Conservation (phyloP, 768 basidiomycete genomes). For the Phylloporus sp. region DNA sequence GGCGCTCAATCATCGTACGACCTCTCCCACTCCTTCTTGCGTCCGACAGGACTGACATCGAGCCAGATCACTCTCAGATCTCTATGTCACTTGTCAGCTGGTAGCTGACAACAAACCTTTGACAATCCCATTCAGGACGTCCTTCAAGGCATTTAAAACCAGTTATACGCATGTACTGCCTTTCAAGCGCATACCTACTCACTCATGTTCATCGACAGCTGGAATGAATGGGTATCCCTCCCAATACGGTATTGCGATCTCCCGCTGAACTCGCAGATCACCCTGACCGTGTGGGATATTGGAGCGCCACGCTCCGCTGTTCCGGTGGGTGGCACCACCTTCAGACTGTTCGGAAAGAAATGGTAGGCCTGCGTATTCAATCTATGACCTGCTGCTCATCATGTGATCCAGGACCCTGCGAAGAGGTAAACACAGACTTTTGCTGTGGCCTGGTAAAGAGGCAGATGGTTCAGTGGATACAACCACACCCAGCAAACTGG, state of each 20-base stretch:
- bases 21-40: conserved; percentile 9
- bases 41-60: conserved; percentile 16
- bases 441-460: conserved; percentile 76
- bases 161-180: conserved; percentile 56
- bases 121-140: conserved; percentile 86
- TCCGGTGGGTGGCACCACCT: conserved; percentile 88
- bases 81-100: conserved; percentile 91
- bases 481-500: conserved; percentile 83
- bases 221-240: conserved; percentile 94
- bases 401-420: conserved; percentile 67
- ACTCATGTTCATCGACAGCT: conserved; percentile 41
- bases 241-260: conserved; percentile 93
- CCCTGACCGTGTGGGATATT: conserved; percentile 96
- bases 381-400: neutral
- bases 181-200: neutral
- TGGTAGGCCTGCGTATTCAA: conserved; percentile 44
- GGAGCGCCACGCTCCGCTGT: conserved; percentile 72
- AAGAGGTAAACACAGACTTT: conserved; percentile 84
- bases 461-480: conserved; percentile 83
- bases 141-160: conserved; percentile 88
- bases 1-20: conserved; percentile 73
- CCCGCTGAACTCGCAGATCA: conserved; percentile 82
- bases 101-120: conserved; percentile 90
- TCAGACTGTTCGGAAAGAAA: conserved; percentile 90
- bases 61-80: conserved; percentile 78